Evolutionary conservation across 1,284 basidiomycete species (phyloP), one percentile per base, ranked within the genome.

Genomic region (Mycena citricolor): DNA sequence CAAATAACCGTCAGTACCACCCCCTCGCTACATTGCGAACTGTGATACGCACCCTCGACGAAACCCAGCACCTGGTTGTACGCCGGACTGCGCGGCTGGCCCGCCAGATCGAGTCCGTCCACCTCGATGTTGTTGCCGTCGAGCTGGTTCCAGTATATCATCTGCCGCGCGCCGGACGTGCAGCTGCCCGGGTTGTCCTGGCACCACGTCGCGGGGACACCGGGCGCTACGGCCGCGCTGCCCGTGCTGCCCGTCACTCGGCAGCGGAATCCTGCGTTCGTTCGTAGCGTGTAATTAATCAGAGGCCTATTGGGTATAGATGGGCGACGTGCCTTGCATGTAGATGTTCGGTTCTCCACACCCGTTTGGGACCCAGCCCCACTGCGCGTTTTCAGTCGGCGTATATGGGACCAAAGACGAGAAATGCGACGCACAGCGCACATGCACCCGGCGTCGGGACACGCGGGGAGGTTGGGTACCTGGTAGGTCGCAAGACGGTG

Each of bases 381-480:
- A 74, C 70, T 73, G 38, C 19, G 25, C 30, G 28, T 36, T 35
- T 28, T 14, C 11, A 11, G 19, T 35, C 29, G 12, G 13, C 14
- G 38, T 19, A 22, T 17, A 32, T 11, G 21, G n/a, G 16, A 19
- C 11, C n/a, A 39, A 17, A 28, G 21, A 16, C 11, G 32, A 19
- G n/a, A 46, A 17, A 22, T 19, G 14, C 12, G 2, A 64, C 70
- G 58, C 51, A 74, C 72, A 51, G 69, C 68, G 59, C 73, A 75
- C 21, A 66, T 72, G 42, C 74, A 76, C 3, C 73, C 74, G 10
- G 52, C 71, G 8, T 59, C 45, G 31, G 73, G 72, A 52, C 73
- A 76, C 11, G 69, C 61, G 23, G 73, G 74, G 47, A 76, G 57
- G 8, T 59, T 63, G 7, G 73, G 74, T 19, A 76, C 73, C n/a